Evolutionary conservation across 257 asterid genomes (phyloP).

Genomic region (Knoxia roxburghii): DNA sequence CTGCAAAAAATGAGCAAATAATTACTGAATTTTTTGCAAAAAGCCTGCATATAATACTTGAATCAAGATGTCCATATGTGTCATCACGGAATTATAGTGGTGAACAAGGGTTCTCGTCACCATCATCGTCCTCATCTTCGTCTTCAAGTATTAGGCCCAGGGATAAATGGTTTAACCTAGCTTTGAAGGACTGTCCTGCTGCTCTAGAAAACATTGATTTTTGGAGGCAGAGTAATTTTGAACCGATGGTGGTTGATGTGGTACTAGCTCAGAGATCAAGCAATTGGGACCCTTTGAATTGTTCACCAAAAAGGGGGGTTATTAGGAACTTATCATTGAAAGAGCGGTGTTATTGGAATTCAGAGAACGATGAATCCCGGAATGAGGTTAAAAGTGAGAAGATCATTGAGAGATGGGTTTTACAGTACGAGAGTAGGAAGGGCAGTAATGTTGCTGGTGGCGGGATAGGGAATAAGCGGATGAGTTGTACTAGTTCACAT

Average conservation of each 20-base stretch:
- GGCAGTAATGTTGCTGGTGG: slow-evolving; percentile 27
- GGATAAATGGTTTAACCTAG: slow-evolving; percentile 86
- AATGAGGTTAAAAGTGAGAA: slow-evolving; percentile 42
- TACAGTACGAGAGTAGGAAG: slow-evolving; percentile 73
- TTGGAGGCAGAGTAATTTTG: slow-evolving; percentile 77
- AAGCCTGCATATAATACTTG: slow-evolving; percentile 84
- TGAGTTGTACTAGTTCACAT: slow-evolving; percentile 44
- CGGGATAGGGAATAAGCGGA: slow-evolving; percentile 48
- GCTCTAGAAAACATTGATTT: slow-evolving; percentile 83
- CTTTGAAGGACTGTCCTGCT: slow-evolving; percentile 78
- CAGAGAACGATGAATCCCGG: slow-evolving; percentile 53
- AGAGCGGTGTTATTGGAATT: slow-evolving; percentile 41
- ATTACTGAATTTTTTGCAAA: slow-evolving; percentile 85
- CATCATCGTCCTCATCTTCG: slow-evolving; percentile 65
- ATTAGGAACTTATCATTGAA: slow-evolving; percentile 30
- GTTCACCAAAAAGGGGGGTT: slow-evolving; percentile 40
- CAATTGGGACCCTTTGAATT: slow-evolving; percentile 50
- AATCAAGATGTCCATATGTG: slow-evolving; percentile 76
- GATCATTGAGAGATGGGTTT: slow-evolving; percentile 85
- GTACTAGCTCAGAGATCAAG: slow-evolving; percentile 48
- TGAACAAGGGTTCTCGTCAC: slow-evolving; percentile 64
- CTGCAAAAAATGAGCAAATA: slow-evolving; percentile 78
- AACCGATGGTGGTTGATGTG: slow-evolving; percentile 82
- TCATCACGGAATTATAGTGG: slow-evolving; percentile 82
- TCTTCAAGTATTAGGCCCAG: slow-evolving; percentile 65